Base-by-base conservation (phyloP, 805 yeast genomes). In the Starmerella riodocensis region DNA sequence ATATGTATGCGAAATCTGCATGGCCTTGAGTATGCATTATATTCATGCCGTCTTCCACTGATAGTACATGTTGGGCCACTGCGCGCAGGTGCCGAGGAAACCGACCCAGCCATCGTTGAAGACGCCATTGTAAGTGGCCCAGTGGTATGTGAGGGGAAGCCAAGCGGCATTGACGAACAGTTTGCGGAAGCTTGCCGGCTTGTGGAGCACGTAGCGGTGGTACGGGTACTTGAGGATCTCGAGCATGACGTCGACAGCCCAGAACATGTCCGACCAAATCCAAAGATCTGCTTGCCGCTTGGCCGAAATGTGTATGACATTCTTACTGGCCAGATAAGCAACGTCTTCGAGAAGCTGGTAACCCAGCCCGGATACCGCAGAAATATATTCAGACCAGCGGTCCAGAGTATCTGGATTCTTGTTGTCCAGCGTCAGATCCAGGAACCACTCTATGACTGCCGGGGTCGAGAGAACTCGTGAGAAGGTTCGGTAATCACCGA, bases 331-430 rank as follows among this genome's bases (percentile, higher is more conserved):
- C 32, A 64, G 48, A 34, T 60, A 64, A 3, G 68, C 69, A 12
- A 58, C 32, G 41, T 65, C 60, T 49, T 64, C 69, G 9, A 64
- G 51, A 3, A 63, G 49, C 48, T 64, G 69, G 54, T 61, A 65
- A 16, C 49, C 32, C 12, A 59, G 42, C 29, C 59, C 60, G 26
- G 60, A 47, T n/a, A 54, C 45, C 2, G 61, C 63, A 50, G 64
- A 65, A 14, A 50, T 30, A 36, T 56, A 57, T 25, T 59, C 57
- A 22, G 57, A 49, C 14, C 34, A 33, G n/a, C 56, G 42, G 29
- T 58, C 48, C 12, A 58, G 37, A 24, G 26, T 27, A 42, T 62
- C 63, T 21, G 48, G 45, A 25, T 56, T 54, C 18, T 59, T 54
- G 40, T 49, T 46, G 28, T 54, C 50, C 14, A 50, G 27, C 32